Percentiles rank a stretch among this genome's conserved stretches.
Evolutionary conservation across 129 eudicot genomes (phyloP).

Genomic region (Tagetes patula): DNA sequence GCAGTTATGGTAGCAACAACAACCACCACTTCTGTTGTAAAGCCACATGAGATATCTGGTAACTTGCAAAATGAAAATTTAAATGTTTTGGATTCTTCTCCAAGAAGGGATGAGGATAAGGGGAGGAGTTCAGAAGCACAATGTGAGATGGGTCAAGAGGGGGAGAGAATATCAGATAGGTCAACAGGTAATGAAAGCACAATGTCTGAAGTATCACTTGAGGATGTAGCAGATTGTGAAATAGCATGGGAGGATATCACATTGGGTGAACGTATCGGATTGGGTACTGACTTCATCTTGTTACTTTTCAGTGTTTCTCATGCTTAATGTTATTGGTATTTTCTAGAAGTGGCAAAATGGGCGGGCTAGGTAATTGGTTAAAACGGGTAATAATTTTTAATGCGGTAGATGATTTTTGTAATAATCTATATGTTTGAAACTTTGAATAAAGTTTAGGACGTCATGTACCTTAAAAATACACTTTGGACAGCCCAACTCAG

Average conservation of each 20-base stretch:
- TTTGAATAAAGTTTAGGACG: not conserved
- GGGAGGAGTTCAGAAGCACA: slow-evolving; percentile 43
- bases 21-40: slow-evolving; percentile 61
- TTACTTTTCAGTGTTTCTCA: not conserved
- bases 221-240: slow-evolving; percentile 85
- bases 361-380: not conserved
- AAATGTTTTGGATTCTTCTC: slow-evolving; percentile 24
- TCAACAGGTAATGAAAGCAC: slow-evolving; percentile 62
- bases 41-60: slow-evolving; percentile 38
- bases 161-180: slow-evolving; percentile 74
- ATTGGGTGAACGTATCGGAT: slow-evolving; percentile 95
- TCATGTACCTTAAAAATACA: not conserved
- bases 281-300: slow-evolving; percentile 48
- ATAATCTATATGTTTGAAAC: too few relatives aligned
- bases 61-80: slow-evolving; percentile 18
- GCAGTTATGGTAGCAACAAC: slow-evolving; percentile 79
- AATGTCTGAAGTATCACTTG: slow-evolving; percentile 54
- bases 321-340: not conserved
- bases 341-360: slow-evolving; percentile 1
- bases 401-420: not conserved
- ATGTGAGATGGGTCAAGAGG: slow-evolving; percentile 40
- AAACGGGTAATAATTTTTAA: not conserved
- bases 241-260: slow-evolving; percentile 89
- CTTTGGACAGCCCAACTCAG: not conserved
- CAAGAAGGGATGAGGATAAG: slow-evolving; percentile 46